Percentiles rank a stretch among this genome's conserved stretches.
These are phyloP conservation scores for Microbotryum lychnidis-dioicae DNA, from an alignment of 1,284 basidiomycete genomes.

Conservation along the genomic window DNA sequence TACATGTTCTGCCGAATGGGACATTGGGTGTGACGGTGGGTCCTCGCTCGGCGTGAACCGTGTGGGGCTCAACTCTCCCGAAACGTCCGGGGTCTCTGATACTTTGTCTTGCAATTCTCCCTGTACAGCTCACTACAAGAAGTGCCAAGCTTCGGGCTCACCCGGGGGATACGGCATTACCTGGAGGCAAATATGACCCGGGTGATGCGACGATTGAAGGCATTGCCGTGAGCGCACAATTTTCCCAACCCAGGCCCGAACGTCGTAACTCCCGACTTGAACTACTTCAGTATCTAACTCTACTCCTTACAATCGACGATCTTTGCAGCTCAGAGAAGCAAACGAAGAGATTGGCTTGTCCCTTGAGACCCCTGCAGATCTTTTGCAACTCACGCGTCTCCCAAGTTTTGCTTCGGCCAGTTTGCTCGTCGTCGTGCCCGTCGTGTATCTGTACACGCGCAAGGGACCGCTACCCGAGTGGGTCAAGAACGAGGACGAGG, in stretches of 20 bases:
- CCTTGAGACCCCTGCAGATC: not conserved
- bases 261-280: too few species aligned
- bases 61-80: too few species aligned
- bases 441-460: slow-evolving; percentile 19
- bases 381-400: slow-evolving; percentile 29
- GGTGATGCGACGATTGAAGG: slow-evolving; percentile 11
- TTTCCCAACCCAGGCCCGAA: too few species aligned
- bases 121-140: slow-evolving; percentile 24
- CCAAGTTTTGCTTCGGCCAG: slow-evolving; percentile 32
- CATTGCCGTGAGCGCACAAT: slow-evolving; percentile 17
- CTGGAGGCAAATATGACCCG: slow-evolving; percentile 30
- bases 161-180: slow-evolving; percentile 34
- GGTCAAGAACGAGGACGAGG: slow-evolving; percentile 25
- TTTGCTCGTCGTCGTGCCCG: slow-evolving; percentile 33
- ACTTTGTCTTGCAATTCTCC: too few species aligned
- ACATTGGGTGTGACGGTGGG: too few species aligned
- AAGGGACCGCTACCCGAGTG: slow-evolving; percentile 10
- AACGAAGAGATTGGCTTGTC: slow-evolving; percentile 31
- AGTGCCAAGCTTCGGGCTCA: slow-evolving; percentile 22
- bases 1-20: too few species aligned
- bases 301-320: not conserved
- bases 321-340: slow-evolving; percentile 30
- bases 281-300: too few species aligned
- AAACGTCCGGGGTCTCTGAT: too few species aligned
- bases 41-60: too few species aligned